Base-by-base conservation (phyloP, 306 rosid genomes). In the Oemleria cerasiformis region DNA sequence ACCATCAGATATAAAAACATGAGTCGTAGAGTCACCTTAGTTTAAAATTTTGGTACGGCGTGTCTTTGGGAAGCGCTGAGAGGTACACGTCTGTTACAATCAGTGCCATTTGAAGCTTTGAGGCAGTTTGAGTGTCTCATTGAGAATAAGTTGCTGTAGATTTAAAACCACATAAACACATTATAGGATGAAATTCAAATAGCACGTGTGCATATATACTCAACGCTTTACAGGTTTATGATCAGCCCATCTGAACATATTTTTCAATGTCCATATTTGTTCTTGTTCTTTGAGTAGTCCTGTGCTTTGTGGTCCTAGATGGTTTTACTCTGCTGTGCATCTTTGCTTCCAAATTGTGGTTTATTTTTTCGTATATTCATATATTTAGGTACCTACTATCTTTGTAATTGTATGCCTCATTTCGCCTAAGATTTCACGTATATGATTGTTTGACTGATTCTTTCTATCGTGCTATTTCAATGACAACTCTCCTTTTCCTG, bases 201-300 rank as follows among this genome's bases (percentile, higher is more conserved):
- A 70, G 96, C 92, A 62, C 96, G 96, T 17, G 96, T 86, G 81
- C 96, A 86, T 65, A 90, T 90, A 25, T 25, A 57, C 84, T 92
- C 77, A 86, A 85, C 87, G 92, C 90, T 40, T 77, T 88, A 44
- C 67, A 87, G 92, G 98, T 88, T 63, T 71, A 75, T 79, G 60
- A 62, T 60, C 55, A 63, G 59, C 61, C 44, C 55, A 50, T 42
- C 42, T 43, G 47, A 38, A 30, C 73, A 20, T 63, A 23, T 23
- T 63, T 63, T 75, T 68, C 21, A 41, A 63, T 41, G 71, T 44
- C 45, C 2, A 25, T 74, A 56, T 53, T 44, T 74, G 51, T 58
- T 62, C 49, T 9, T 65, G 45, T 48, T 79, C 23, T 60, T 68
- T 68, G 10, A 45, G 60, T 56, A 48, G 20, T 39, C 53, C 25